These are phyloP conservation scores for Elaphomyces granulatus DNA, from an alignment of 495 filamentous ascomycete genomes.

Conservation along the genomic window DNA sequence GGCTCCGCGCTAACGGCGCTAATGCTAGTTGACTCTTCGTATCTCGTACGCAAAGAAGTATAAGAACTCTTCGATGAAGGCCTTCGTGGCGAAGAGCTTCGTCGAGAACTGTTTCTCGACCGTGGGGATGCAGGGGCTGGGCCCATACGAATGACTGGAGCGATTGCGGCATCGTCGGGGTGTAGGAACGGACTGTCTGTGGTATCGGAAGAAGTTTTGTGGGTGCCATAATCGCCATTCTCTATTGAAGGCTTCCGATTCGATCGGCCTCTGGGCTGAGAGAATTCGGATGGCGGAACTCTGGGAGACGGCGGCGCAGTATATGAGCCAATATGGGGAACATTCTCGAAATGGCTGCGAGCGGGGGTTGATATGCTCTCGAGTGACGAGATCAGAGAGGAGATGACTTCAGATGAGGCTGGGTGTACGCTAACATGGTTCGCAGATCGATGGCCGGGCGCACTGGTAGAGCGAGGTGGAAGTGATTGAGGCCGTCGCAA, in stretches of 20 bases:
- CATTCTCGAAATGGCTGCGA: conserved; percentile 55
- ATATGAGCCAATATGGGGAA: conserved; percentile 35
- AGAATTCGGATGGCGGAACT: conserved; percentile 23
- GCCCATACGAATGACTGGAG: conserved; percentile 75
- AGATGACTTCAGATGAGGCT: conserved; percentile 75
- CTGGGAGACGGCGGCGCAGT: conserved; percentile 32
- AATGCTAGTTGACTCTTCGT: conserved; percentile 23
- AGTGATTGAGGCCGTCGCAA: conserved; percentile 29
- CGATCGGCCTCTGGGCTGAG: not conserved
- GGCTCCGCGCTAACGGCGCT: conserved; percentile 32
- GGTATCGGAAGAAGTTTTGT: conserved; percentile 24
- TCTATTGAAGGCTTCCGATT: conserved; percentile 16
- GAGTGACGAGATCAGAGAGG: conserved; percentile 81
- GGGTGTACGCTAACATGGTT: conserved; percentile 28
- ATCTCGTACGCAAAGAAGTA: conserved; percentile 19
- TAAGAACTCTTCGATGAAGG: conserved; percentile 28
- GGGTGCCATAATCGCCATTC: conserved; percentile 50
- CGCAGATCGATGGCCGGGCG: conserved; percentile 9
- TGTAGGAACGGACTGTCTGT: conserved; percentile 36
- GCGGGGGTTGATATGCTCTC: conserved; percentile 70
- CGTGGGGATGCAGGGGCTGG: conserved; percentile 66
- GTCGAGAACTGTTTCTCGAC: conserved; percentile 11
- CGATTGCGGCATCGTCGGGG: conserved; percentile 59
- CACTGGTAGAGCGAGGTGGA: conserved; percentile 17
- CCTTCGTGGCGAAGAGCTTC: conserved; percentile 12